Evolutionary conservation across 2,329 filamentous ascomycete species (phyloP).

Genomic region (Shiraia sp.): DNA sequence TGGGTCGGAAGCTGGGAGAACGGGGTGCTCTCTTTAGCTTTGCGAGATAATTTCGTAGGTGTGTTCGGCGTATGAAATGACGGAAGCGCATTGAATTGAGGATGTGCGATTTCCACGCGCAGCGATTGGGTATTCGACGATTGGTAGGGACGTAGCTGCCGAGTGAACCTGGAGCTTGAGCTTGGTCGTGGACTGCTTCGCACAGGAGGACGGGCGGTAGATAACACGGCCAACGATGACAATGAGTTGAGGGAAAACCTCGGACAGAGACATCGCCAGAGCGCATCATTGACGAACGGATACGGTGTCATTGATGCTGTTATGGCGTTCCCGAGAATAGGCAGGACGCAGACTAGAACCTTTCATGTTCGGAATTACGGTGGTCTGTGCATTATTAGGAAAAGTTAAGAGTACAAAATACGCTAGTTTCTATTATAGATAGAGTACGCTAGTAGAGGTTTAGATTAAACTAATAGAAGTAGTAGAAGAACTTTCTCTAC

Average conservation of each 20-base stretch:
- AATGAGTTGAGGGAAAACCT: constrained; percentile 18
- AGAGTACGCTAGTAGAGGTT: too few relatives aligned
- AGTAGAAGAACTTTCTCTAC: too few relatives aligned
- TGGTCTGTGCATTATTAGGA: too few relatives aligned
- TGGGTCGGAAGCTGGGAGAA: constrained; percentile 30
- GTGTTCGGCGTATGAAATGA: constrained; percentile 6
- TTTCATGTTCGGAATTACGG: too few relatives aligned
- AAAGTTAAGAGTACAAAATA: too few relatives aligned
- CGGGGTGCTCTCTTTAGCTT: constrained; percentile 7
- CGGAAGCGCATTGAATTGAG: constrained; percentile 2
- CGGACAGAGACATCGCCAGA: constrained; percentile 43
- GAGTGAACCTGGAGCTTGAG: neutral
- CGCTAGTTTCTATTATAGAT: too few relatives aligned
- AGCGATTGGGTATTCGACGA: constrained; percentile 5
- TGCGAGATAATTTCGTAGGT: neutral
- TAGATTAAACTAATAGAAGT: too few relatives aligned
- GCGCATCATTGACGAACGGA: constrained; percentile 38
- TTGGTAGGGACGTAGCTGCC: constrained; percentile 19
- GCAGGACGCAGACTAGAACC: too few relatives aligned
- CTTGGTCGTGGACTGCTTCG: constrained; percentile 2
- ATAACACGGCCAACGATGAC: neutral
- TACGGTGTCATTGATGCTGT: constrained; percentile 33
- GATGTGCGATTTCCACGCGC: constrained; percentile 5
- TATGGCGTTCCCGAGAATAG: too few relatives aligned
- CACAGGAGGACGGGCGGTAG: constrained; percentile 1